Base-by-base conservation (phyloP, 1,284 basidiomycete genomes). In the Chiua sp. region DNA sequence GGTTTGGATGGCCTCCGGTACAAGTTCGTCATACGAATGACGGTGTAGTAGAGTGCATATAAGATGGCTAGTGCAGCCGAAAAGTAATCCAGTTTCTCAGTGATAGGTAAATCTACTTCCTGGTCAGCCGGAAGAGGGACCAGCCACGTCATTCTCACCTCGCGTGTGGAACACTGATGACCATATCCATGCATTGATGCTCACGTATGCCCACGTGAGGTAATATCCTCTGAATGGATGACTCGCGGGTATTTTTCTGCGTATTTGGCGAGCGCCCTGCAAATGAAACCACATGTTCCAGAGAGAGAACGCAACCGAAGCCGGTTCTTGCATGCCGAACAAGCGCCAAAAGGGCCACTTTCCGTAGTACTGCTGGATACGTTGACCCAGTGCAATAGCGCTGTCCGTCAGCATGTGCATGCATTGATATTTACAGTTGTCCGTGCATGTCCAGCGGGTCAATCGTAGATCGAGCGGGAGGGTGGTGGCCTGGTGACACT, bases 311-410 rank as follows among this genome's bases (percentile, higher is more conserved):
- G 88, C 73, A 56, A 98, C 96, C 15, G 93, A 94, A 16, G 96
- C 88, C 6, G 97, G 96, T 75, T 99, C 98, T 75, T 99, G 98
- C 76, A 94, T 91, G 30, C 94, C 94, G 7, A 82, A 76, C 26
- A 93, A 78, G 46, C 95, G 83, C 85, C 89, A 91, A 75, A 98
- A 98, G 0, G 95, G 93, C 96, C 97, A 99, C 79, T 99, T 99
- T 28, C 98, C 98, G 69, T 95, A 87, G 75, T 93, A 98, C 70
- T 98, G 96, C 56, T 92, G 82, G 23, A 91, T 77, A 33, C 44
- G 76, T 66, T 60, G 72, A 18, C 78, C 82, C 5, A 67, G 67
- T 44, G 67, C 55, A 18, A 87, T 70, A 28, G 88, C 86, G 26
- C 82, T 76, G 63, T 87, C 82, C 18, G 95, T 98, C 57, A 97